phyloP scores from a whole-genome alignment of 495 filamentous ascomycete species.

The Lasiosphaeris hirsuta region DNA sequence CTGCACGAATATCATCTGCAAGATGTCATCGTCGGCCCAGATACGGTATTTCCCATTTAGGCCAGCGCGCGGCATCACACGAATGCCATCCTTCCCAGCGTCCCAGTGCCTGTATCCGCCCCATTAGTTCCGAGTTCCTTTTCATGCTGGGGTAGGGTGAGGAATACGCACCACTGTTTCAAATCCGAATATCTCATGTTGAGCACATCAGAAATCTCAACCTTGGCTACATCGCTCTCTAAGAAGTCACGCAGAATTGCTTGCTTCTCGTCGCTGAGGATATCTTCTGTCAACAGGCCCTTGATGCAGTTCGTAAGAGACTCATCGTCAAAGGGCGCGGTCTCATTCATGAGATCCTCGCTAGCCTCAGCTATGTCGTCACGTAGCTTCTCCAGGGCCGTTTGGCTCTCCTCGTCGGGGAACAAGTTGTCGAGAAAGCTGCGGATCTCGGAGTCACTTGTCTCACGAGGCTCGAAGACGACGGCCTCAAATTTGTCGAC shows the following conservation, averaged over 20 bases:
- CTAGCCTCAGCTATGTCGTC: slow-evolving; percentile 14
- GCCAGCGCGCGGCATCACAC: slow-evolving; percentile 58
- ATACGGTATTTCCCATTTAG: slow-evolving; percentile 67
- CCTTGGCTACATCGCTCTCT: slow-evolving; percentile 50
- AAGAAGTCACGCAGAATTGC: slow-evolving; percentile 58
- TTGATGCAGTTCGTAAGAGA: slow-evolving; percentile 41
- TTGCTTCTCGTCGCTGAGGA: slow-evolving; percentile 60
- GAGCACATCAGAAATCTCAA: slow-evolving; percentile 63
- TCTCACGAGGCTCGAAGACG: slow-evolving; percentile 52
- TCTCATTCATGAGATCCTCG: slow-evolving; percentile 15
- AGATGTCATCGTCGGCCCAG: slow-evolving; percentile 65
- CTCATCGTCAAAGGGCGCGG: slow-evolving; percentile 26
- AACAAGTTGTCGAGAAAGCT: slow-evolving; percentile 56
- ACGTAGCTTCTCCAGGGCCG: slow-evolving; percentile 28
- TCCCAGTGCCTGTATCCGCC: slow-evolving; percentile 48
- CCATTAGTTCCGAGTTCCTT: background rate
- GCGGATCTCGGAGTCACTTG: slow-evolving; percentile 45
- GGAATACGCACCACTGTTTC: slow-evolving; percentile 43
- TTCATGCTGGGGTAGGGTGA: background rate
- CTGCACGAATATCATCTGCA: slow-evolving; percentile 63
- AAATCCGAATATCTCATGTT: slow-evolving; percentile 63
- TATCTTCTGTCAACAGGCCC: slow-evolving; percentile 56
- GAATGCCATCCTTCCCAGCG: slow-evolving; percentile 43
- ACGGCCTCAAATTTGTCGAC: slow-evolving; percentile 54
- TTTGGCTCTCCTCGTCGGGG: slow-evolving; percentile 31